phyloP scores from a whole-genome alignment of 1,284 basidiomycete species.

The Tilletia walkeri region DNA sequence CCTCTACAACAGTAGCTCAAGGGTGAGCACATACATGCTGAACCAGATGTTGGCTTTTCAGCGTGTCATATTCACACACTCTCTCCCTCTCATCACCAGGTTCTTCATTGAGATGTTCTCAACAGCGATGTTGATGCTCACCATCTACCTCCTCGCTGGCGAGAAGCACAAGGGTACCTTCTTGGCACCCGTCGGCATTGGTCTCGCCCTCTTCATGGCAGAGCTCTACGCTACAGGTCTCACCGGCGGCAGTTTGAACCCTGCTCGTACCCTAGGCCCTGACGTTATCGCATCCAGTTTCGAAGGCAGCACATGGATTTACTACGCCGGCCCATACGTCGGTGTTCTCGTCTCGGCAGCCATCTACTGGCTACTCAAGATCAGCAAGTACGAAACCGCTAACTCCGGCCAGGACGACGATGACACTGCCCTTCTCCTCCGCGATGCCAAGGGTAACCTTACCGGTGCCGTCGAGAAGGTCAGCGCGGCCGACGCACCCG shows the following conservation, averaged over 20 bases:
- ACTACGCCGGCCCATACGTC: slow-evolving; percentile 37
- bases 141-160: slow-evolving; percentile 59
- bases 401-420: slow-evolving; percentile 38
- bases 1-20: slow-evolving; percentile 40
- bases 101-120: slow-evolving; percentile 59
- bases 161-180: slow-evolving; percentile 59
- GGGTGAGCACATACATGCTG: slow-evolving; percentile 22
- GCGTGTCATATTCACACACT: not conserved
- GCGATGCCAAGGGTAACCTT: slow-evolving; percentile 11
- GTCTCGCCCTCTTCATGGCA: slow-evolving; percentile 37
- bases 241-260: slow-evolving; percentile 46
- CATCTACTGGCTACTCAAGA: slow-evolving; percentile 37
- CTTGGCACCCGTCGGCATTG: slow-evolving; percentile 44
- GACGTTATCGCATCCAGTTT: slow-evolving; percentile 32
- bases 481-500: not conserved
- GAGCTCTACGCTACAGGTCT: slow-evolving; percentile 35
- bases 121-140: slow-evolving; percentile 57
- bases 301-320: slow-evolving; percentile 38
- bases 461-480: slow-evolving; percentile 14
- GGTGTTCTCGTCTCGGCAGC: slow-evolving; percentile 34
- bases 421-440: slow-evolving; percentile 30
- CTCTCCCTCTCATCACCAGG: not conserved
- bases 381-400: slow-evolving; percentile 38
- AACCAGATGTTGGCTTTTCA: not conserved
- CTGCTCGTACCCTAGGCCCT: slow-evolving; percentile 42